Evolutionary conservation across 1,284 basidiomycete species (phyloP), one percentile per base, ranked within the genome.

Genomic region (Leucoagaricus sp.): DNA sequence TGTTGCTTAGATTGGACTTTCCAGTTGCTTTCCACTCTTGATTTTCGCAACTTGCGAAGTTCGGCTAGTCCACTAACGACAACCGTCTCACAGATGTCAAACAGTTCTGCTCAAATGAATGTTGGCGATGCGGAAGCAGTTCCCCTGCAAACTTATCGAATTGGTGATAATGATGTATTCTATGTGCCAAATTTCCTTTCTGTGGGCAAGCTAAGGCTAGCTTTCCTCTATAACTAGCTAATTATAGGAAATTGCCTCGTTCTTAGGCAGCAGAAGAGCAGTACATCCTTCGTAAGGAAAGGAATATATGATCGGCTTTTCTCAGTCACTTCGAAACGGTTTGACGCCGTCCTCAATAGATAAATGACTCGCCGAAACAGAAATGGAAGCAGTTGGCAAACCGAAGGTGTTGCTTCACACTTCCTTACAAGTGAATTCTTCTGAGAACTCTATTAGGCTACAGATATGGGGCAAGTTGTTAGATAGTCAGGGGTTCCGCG

Each of bases 331-430:
- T n/a, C n/a, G 49, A 29, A 47, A 17, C 8, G 26, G 46, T 42
- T 62, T 53, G 46, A 58, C 48, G 13, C 25, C 45, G 53, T 54
- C 62, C 42, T 21, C 59, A 59, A 61, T 57, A 93, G 89, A 89
- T 95, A 56, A 69, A 75, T 29, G 86, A 88, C 65, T 84, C 87
- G 0, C 90, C 91, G n/a, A 84, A 83, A 65, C 86, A 84, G 8
- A 91, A 86, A 69, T 96, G 94, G 94, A 94, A 88, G 70, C 81
- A 80, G n/a, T 78, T 95, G 17, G 80, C 84, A 4, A 93, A 93
- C 61, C 77, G 93, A 66, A 82, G 93, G 92, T 89, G 57, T 40
- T 25, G 36, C 17, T 40, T 47, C 33, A 47, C 28, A 55, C 33
- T 46, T 46, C 44, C 36, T 19, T 23, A 36, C 51, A 49, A 55